A percentile compares a stretch with the other conserved stretches of the same genome.
phyloP scores from a whole-genome alignment of 345 rosid genomes.

The Eutrema heterophyllum region DNA sequence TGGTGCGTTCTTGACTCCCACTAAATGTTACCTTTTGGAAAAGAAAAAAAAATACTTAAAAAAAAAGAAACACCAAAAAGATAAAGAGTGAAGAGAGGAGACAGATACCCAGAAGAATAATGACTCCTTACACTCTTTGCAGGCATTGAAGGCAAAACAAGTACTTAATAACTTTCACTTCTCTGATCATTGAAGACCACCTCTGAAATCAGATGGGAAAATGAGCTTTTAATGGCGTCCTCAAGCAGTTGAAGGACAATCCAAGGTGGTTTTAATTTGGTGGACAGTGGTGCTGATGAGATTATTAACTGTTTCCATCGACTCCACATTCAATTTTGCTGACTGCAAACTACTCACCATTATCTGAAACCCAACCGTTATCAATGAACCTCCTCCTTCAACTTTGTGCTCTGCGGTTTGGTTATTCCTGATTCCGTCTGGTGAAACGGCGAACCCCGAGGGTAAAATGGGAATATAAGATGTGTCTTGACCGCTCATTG shows the following conservation, averaged over 20 bases:
- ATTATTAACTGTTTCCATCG: constrained; percentile 84
- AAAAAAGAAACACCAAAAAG: background rate
- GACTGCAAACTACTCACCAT: constrained; percentile 85
- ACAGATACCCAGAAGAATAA: constrained; percentile 11
- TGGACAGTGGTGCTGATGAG: constrained; percentile 85
- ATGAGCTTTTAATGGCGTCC: constrained; percentile 26
- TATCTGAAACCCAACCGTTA: constrained; percentile 92
- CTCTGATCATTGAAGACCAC: constrained; percentile 18
- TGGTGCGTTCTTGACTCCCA: constrained; percentile 98
- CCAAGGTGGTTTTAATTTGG: constrained; percentile 90
- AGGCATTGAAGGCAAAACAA: constrained; percentile 19
- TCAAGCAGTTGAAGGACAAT: constrained; percentile 48
- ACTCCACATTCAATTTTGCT: constrained; percentile 82
- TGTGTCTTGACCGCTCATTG: constrained; percentile 91
- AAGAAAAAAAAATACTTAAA: background rate
- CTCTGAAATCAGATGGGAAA: constrained; percentile 29
- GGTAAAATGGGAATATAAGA: constrained; percentile 78
- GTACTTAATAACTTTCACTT: constrained; percentile 17
- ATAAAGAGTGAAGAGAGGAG: constrained; percentile 12
- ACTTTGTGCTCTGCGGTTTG: constrained; percentile 30
- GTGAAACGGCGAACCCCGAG: constrained; percentile 76
- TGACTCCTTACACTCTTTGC: constrained; percentile 19
- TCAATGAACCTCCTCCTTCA: constrained; percentile 50
- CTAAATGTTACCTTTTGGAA: constrained; percentile 18
- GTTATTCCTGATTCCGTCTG: constrained; percentile 46